These are phyloP conservation scores for Alternaria arbusti DNA, from an alignment of 2,329 filamentous ascomycete genomes.

Conservation along the genomic window DNA sequence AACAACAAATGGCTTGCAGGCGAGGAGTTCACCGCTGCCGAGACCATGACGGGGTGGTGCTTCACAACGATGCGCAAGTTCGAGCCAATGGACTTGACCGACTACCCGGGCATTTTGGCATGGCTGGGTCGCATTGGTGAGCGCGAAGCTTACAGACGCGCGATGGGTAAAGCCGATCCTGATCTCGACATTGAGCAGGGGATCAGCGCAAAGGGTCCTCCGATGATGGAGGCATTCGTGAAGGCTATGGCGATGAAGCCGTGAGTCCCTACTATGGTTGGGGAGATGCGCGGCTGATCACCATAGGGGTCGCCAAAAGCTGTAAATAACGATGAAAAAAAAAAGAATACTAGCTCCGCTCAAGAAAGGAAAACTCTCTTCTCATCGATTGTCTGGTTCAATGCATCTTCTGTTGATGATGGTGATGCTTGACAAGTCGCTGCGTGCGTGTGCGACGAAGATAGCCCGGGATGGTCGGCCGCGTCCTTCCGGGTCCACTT, in stretches of 20 bases:
- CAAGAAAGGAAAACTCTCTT: not conserved
- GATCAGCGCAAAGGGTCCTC: slow-evolving; percentile 37
- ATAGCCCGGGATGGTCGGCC: slow-evolving; percentile 15
- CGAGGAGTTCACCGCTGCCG: slow-evolving; percentile 67
- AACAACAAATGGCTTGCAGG: slow-evolving; percentile 64
- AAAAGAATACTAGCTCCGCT: not conserved
- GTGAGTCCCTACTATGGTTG: slow-evolving; percentile 15
- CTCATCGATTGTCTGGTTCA: not conserved
- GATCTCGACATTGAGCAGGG: slow-evolving; percentile 44
- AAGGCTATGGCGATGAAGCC: slow-evolving; percentile 32
- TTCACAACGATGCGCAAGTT: slow-evolving; percentile 68
- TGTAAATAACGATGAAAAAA: not conserved
- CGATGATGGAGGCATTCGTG: slow-evolving; percentile 21
- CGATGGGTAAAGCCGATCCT: slow-evolving; percentile 65
- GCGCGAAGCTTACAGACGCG: slow-evolving; percentile 45
- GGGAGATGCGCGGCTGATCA: slow-evolving; percentile 6
- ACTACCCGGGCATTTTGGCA: slow-evolving; percentile 37
- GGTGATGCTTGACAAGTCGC: slow-evolving; percentile 2
- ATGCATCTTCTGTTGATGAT: not conserved
- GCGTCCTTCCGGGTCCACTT: slow-evolving; percentile 16
- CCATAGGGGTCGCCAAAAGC: slow-evolving; percentile 1
- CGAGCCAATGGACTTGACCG: slow-evolving; percentile 46
- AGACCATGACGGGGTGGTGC: slow-evolving; percentile 68
- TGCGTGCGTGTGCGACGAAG: not conserved
- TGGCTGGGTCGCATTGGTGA: slow-evolving; percentile 38